Evolutionary conservation across 305 asterid species (phyloP).

Genomic region (Fraxinus greggii): DNA sequence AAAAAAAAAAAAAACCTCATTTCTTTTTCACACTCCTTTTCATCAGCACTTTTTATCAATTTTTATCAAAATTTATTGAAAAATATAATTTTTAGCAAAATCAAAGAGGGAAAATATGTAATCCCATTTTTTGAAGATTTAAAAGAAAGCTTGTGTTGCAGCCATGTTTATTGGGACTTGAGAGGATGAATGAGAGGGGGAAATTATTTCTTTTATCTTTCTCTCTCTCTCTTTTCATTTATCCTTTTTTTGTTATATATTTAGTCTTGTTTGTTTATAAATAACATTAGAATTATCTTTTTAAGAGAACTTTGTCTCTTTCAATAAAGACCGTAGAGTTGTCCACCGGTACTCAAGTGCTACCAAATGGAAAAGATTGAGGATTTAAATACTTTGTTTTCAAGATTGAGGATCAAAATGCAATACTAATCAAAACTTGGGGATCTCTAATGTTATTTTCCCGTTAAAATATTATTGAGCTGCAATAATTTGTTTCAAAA

Average conservation of each 20-base stretch:
- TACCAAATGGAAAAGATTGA: neutral
- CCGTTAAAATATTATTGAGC: neutral
- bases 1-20: too few species aligned
- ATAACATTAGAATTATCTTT: too few species aligned
- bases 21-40: too few species aligned
- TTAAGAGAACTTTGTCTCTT: neutral
- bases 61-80: too few species aligned
- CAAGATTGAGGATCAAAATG: neutral
- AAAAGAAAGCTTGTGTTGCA: neutral
- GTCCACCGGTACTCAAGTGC: neutral
- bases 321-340: neutral
- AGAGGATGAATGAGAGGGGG: neutral
- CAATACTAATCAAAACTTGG: neutral
- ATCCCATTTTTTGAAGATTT: neutral
- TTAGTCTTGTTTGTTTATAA: too few species aligned
- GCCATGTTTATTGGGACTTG: neutral
- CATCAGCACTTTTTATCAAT: too few species aligned
- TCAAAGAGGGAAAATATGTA: too few species aligned
- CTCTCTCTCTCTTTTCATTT: too few species aligned
- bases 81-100: too few species aligned
- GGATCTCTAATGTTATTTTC: neutral
- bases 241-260: too few species aligned
- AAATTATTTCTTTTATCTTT: too few species aligned
- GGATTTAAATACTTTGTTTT: neutral
- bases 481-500: neutral